Conservation (phyloP, 2,329 filamentous ascomycete species). For the Rhynchosporium graminicola region DNA sequence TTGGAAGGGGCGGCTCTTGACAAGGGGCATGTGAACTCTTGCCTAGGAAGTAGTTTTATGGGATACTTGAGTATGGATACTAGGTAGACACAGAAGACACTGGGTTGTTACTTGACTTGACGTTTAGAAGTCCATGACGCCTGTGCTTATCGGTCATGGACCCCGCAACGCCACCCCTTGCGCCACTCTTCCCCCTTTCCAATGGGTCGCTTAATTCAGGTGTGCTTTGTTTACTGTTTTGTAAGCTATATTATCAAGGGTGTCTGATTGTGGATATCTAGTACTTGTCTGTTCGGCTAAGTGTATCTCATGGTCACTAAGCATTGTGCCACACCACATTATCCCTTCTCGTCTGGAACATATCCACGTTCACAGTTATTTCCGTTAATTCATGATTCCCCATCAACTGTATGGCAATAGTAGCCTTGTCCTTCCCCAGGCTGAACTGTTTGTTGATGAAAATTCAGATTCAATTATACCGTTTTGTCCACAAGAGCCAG, state of each 20-base stretch:
- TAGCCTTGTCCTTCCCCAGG: not conserved
- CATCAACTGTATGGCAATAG: not conserved
- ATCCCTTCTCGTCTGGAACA: not conserved
- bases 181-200: not conserved
- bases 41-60: not conserved
- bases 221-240: not conserved
- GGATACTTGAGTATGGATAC: not conserved
- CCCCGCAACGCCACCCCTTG: conserved; percentile 7
- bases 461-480: too few relatives aligned
- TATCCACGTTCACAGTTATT: too few relatives aligned
- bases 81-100: not conserved
- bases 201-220: not conserved
- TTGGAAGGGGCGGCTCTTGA: conserved; percentile 13
- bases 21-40: conserved; percentile 1
- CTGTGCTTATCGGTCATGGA: conserved; percentile 7
- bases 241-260: too few relatives aligned
- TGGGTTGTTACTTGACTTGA: not conserved
- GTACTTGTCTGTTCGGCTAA: not conserved
- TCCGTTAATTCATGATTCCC: not conserved
- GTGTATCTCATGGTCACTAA: not conserved
- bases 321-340: not conserved
- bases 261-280: too few relatives aligned
- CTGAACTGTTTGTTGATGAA: not conserved
- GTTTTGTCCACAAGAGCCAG: not conserved
- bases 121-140: conserved; percentile 4